Evolutionary conservation across 805 yeast genomes (phyloP).

Genomic region (Clavispora phyllophila): DNA sequence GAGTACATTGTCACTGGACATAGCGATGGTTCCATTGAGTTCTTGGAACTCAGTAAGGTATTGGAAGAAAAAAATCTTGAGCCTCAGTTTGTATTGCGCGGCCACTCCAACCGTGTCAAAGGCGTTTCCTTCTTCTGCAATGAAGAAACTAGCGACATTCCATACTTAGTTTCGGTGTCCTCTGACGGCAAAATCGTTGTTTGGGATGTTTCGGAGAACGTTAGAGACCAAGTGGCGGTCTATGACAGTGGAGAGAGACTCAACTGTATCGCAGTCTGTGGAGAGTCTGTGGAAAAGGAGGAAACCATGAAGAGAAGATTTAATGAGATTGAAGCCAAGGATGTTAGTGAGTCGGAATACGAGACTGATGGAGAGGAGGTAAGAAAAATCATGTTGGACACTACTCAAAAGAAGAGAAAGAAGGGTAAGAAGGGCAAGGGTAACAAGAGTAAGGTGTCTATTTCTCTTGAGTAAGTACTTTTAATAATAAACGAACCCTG

Average conservation of each 20-base stretch:
- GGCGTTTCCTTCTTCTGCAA: constrained; percentile 54
- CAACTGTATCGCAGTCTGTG: constrained; percentile 74
- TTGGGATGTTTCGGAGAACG: constrained; percentile 59
- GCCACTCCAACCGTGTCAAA: constrained; percentile 84
- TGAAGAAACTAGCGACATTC: constrained; percentile 30
- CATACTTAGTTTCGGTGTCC: constrained; percentile 72
- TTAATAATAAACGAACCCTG: background rate
- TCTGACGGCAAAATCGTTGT: constrained; percentile 92
- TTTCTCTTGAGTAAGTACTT: constrained; percentile 47
- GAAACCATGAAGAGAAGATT: constrained; percentile 62
- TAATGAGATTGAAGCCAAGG: constrained; percentile 27
- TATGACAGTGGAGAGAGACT: constrained; percentile 88
- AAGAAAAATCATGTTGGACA: constrained; percentile 51
- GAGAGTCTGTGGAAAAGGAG: constrained; percentile 72
- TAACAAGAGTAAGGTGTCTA: constrained; percentile 34
- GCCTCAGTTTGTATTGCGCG: constrained; percentile 59
- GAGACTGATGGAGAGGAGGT: constrained; percentile 72
- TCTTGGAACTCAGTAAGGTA: constrained; percentile 37
- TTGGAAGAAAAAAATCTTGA: constrained; percentile 17
- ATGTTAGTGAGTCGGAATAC: constrained; percentile 61
- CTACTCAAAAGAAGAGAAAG: constrained; percentile 37
- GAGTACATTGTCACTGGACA: constrained; percentile 66
- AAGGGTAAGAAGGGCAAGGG: constrained; percentile 23
- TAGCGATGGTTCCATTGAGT: constrained; percentile 64
- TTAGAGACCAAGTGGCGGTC: constrained; percentile 79